Conservation (phyloP, 129 eudicot species). For the Pittosporum tobira region DNA sequence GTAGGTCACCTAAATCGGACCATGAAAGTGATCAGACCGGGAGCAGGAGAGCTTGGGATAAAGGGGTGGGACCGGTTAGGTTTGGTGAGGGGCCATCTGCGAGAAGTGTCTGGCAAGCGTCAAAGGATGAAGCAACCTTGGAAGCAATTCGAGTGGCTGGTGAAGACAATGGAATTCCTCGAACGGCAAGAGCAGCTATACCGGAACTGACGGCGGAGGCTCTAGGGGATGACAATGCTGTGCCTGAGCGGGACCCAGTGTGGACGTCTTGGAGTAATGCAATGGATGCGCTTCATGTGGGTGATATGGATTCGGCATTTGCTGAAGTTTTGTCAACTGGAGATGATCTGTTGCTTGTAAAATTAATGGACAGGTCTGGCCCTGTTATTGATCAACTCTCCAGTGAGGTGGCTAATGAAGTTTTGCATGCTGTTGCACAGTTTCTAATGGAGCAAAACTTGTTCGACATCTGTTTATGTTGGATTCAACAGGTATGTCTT, state of each 20-base stretch:
- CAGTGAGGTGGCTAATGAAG: conserved; percentile 63
- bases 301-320: conserved; percentile 85
- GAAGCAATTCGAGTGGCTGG: conserved; percentile 97
- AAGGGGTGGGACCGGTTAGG: conserved; percentile 56
- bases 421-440: conserved; percentile 71
- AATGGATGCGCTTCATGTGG: conserved; percentile 90
- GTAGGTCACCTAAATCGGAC: conserved; percentile 60
- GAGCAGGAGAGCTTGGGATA: conserved; percentile 77
- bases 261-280: conserved; percentile 96
- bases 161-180: conserved; percentile 66
- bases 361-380: conserved; percentile 87
- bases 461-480: conserved; percentile 67
- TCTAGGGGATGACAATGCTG: conserved; percentile 49
- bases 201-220: conserved; percentile 87
- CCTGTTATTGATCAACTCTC: conserved; percentile 84
- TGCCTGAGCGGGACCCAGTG: conserved; percentile 80
- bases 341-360: conserved; percentile 85
- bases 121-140: conserved; percentile 93
- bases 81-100: conserved; percentile 99
- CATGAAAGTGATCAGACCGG: conserved; percentile 42
- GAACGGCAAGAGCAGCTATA: conserved; percentile 66
- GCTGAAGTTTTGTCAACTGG: conserved; percentile 82
- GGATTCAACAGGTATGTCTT: conserved; percentile 89
- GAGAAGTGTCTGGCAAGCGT: conserved; percentile 99
- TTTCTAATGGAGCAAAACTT: conserved; percentile 69